Conservation (phyloP, 169 alveolate species). For the Cryptosporidium andersoni region DNA sequence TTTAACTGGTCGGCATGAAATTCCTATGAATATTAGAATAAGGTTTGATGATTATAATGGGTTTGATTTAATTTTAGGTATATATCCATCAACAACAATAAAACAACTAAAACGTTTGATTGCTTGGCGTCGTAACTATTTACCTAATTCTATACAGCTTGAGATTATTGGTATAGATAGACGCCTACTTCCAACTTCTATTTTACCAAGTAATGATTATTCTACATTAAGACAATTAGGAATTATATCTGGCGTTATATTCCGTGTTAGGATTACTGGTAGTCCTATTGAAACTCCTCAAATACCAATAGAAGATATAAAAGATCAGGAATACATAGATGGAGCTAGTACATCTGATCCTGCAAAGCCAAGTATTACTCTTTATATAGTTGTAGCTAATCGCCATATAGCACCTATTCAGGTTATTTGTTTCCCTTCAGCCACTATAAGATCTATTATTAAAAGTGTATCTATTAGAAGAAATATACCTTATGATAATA, state of each 20-base stretch:
- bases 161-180: conserved; percentile 70
- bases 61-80: conserved; percentile 54
- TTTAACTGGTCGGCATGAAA: conserved; percentile 55
- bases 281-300: conserved; percentile 51
- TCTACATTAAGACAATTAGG: conserved; percentile 44
- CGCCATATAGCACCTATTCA: conserved; percentile 57
- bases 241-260: conserved; percentile 56
- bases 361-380: conserved; percentile 18
- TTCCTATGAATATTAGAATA: conserved; percentile 63
- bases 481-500: conserved; percentile 9
- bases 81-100: conserved; percentile 65
- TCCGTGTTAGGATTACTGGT: conserved; percentile 46
- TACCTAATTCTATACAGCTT: conserved; percentile 51
- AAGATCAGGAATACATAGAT: conserved; percentile 49
- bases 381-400: conserved; percentile 35
- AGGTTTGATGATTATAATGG: conserved; percentile 68
- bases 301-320: conserved; percentile 30
- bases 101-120: conserved; percentile 65
- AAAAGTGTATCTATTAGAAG: conserved; percentile 61
- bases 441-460: conserved; percentile 32
- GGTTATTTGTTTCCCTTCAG: conserved; percentile 49
- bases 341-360: conserved; percentile 7
- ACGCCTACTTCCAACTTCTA: conserved; percentile 63
- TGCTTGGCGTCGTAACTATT: conserved; percentile 66
- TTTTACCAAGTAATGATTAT: conserved; percentile 55